Base-by-base conservation (phyloP, 2,329 filamentous ascomycete species). In the Colletotrichum trifolii region DNA sequence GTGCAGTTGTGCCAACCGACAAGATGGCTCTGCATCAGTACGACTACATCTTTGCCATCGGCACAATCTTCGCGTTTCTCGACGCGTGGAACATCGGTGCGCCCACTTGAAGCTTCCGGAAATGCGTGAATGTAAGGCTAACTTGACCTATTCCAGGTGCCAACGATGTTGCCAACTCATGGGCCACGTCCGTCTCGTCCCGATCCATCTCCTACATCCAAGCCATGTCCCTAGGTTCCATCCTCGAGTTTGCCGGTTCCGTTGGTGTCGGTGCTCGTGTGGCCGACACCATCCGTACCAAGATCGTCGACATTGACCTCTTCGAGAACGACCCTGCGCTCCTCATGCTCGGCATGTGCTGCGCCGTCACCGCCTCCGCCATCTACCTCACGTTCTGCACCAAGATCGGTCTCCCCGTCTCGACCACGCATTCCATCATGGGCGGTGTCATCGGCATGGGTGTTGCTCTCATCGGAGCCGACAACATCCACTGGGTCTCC, bases 21-120 rank as follows among this genome's bases (percentile, higher is more conserved):
- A 50, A 64, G n/a, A 66, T 66, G 64, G 4, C 66, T 59, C 74
- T 87, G 56, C 77, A 80, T 63, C 81, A 90, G 71, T 89, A 83
- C 67, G 83, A 88, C 75, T 90, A 89, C 73, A 79, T 90, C 67
- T 86, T 90, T 69, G 88, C 85, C 70, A 83, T 90, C 58, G 87
- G 85, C 76, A 87, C 85, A 58, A 82, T 90, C 64, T 90, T 90
- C 75, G 86, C 88, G 65, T 86, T 87, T 72, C 83, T 90, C 45
- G 88, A 90, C 73, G 87, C 87, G 57, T 90, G 85, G 85, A 90
- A 89, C 72, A 89, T 88, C 68, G 87, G 86, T 81, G 74, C 65
- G 75, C 40, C 7, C 12, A 34, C 49, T 42, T 39, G 1, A 17
- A 10, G 8, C 10, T 33, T 34, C 10, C 9, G n/a, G 10, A 10